Base-by-base conservation (phyloP, 139 green algal species). In the Volvox reticuliferus region DNA sequence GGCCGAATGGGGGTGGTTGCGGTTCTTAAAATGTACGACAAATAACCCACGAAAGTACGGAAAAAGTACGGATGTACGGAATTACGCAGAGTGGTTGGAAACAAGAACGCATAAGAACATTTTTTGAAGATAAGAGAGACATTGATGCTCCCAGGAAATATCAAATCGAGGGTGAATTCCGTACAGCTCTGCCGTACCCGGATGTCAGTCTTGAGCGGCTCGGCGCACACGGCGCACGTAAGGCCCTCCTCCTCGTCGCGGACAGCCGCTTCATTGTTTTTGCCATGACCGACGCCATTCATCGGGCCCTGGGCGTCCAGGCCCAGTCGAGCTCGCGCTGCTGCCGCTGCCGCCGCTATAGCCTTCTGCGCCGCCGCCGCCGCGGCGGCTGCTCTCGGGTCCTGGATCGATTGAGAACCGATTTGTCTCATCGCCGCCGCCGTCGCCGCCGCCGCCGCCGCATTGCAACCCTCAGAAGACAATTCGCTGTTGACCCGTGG, bases 171-270 rank as follows among this genome's bases (percentile, higher is more conserved):
- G 65, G 65, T 73, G 21, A 55, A 9, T 14, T 55, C 44, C 44
- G 44, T 55, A 55, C 44, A 55, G 9, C 44, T 14, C 44, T 55
- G 9, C 44, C 44, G 20, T 50, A 89, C 69, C 44, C 69, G 44
- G 22, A 82, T 89, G 83, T 80, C 67, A 2, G 36, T 28, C 33
- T 24, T 69, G 14, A 89, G 36, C 22, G 83, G 65, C 32, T 89
- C 67, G 9, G 35, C 36, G 67, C 83, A 89, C 13, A 89, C 67
- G 83, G 9, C 44, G 26, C 85, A 89, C 30, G 20, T 32, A 5
- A 71, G 28, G 37, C 35, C 71, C 28, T 73, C 71, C 9, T 89
- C 71, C 1, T 81, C 36, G 13, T 68, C 37, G 62, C 26, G 35
- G 85, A 37, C 68, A 37, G 37, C 85, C 33, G 36, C 62, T 6